A percentile compares a stretch with the other conserved stretches of the same genome.
Evolutionary conservation across 805 yeast species (phyloP).

Genomic region (Saturnispora besseyi): DNA sequence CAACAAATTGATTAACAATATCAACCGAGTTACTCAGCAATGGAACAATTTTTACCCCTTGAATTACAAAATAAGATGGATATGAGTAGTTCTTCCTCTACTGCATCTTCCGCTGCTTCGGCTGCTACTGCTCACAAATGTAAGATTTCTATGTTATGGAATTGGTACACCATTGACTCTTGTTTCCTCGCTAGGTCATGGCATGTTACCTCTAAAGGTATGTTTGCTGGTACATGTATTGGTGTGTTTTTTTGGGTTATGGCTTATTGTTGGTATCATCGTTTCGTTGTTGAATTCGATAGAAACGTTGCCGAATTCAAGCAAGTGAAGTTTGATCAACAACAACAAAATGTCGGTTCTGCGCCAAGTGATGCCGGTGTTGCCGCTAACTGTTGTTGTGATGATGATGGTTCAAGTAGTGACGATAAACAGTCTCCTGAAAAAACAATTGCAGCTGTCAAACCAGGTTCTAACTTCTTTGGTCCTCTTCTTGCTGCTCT

Average conservation of each 20-base stretch:
- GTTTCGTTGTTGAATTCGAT: constrained; percentile 46
- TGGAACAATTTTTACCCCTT: background rate
- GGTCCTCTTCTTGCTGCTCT: constrained; percentile 20
- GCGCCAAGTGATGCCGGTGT: background rate
- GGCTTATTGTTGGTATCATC: constrained; percentile 47
- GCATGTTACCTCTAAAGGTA: constrained; percentile 50
- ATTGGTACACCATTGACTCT: constrained; percentile 60
- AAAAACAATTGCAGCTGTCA: background rate
- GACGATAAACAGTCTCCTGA: background rate
- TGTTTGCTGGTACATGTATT: constrained; percentile 66
- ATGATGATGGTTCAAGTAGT: background rate
- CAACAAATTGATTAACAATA: no score
- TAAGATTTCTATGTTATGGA: constrained; percentile 51
- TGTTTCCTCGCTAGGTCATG: constrained; percentile 57
- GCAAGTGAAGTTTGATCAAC: constrained; percentile 6
- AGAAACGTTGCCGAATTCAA: constrained; percentile 27
- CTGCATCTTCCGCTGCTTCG: background rate
- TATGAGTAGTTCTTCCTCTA: constrained; percentile 9
- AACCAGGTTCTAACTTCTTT: constrained; percentile 13
- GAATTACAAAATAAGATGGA: constrained; percentile 12
- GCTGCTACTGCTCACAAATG: constrained; percentile 11
- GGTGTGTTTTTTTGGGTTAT: constrained; percentile 56
- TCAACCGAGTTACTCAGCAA: background rate
- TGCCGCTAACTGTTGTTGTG: constrained; percentile 7
- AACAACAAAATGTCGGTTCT: background rate